These are phyloP conservation scores for Neoboletus subvelutipes DNA, from an alignment of 768 basidiomycete species.

Conservation along the genomic window DNA sequence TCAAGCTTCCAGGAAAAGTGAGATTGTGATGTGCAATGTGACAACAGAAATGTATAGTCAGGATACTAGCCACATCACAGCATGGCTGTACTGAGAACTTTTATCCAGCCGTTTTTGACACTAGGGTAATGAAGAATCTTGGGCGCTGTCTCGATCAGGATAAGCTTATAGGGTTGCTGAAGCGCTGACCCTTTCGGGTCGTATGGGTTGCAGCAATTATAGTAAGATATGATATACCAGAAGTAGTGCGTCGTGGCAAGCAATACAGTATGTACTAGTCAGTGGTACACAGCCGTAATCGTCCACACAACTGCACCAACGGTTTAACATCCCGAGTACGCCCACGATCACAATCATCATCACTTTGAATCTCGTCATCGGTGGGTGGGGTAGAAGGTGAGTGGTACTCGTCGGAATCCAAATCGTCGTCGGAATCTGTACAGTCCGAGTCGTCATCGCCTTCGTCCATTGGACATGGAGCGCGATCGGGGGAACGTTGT, in stretches of 20 bases:
- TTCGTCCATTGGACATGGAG: constrained; percentile 29
- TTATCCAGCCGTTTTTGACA: background rate
- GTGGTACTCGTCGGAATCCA: too few relatives aligned
- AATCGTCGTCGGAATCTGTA: too few relatives aligned
- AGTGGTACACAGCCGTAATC: constrained; percentile 21
- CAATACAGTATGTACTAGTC: background rate
- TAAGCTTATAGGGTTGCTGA: too few relatives aligned
- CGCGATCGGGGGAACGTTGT: constrained; percentile 27
- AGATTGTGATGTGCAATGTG: background rate
- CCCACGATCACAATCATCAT: constrained; percentile 41
- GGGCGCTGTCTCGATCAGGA: too few relatives aligned
- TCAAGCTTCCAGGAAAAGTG: background rate
- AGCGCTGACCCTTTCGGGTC: too few relatives aligned
- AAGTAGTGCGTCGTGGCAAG: background rate
- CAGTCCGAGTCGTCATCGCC: constrained; percentile 20
- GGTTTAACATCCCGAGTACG: constrained; percentile 42
- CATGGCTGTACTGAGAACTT: too few relatives aligned
- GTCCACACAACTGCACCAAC: constrained; percentile 33
- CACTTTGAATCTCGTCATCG: constrained; percentile 30
- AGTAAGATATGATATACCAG: background rate
- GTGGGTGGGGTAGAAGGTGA: constrained; percentile 37
- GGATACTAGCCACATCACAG: too few relatives aligned
- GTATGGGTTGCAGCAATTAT: background rate
- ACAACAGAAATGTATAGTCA: background rate
- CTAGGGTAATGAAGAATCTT: background rate